Conservation (phyloP, 345 rosid genomes). For the Melaleuca quinquenervia region DNA sequence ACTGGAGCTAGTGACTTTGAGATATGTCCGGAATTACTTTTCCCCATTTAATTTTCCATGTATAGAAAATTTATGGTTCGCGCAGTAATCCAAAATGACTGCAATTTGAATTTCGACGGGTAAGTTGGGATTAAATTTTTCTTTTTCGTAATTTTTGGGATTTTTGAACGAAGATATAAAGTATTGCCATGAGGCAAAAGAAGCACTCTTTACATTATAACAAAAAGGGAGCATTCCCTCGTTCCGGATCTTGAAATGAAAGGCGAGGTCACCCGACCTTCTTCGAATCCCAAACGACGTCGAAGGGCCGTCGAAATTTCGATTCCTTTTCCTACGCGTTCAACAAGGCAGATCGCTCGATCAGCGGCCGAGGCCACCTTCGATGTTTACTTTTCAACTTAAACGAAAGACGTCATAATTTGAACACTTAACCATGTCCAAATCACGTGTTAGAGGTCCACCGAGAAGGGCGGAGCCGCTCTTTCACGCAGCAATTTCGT, state of each 20-base stretch:
- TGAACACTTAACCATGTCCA: not conserved
- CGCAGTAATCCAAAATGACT: rapidly evolving
- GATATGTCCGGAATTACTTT: not conserved
- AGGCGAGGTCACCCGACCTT: not conserved
- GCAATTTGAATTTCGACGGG: not conserved
- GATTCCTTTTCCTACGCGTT: not conserved
- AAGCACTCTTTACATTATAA: not conserved
- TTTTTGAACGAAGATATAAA: not conserved
- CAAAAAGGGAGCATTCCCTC: too few relatives aligned
- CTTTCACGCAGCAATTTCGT: not conserved
- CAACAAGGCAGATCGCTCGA: not conserved
- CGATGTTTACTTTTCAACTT: too few relatives aligned
- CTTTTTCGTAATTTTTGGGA: too few relatives aligned
- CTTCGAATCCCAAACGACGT: not conserved
- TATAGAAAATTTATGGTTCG: not conserved
- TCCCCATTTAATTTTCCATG: not conserved
- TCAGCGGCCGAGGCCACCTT: not conserved
- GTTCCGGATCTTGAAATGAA: not conserved
- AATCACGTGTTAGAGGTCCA: not conserved
- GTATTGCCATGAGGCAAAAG: not conserved
- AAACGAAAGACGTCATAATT: not conserved
- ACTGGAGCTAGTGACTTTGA: not conserved
- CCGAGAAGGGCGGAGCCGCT: not conserved
- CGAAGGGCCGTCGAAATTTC: not conserved
- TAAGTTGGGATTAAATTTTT: not conserved